phyloP scores from a whole-genome alignment of 2,329 filamentous ascomycete species.

The Aureobasidium leucospermi region DNA sequence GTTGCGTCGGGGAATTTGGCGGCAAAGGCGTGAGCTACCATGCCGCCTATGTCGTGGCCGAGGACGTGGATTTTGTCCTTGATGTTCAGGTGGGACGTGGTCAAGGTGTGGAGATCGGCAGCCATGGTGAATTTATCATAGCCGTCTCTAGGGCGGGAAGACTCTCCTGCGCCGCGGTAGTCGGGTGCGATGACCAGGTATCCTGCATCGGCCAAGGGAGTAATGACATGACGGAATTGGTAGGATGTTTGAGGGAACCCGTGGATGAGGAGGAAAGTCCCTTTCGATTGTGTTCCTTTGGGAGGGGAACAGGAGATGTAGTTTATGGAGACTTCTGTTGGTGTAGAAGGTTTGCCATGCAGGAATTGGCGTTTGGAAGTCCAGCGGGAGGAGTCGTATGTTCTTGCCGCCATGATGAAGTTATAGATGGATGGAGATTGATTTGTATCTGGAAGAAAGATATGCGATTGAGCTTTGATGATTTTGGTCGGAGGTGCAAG shows the following conservation, averaged over 20 bases:
- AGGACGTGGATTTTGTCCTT: conserved; percentile 36
- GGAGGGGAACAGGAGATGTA: conserved; percentile 21
- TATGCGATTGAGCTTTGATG: too few species aligned
- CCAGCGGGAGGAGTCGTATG: conserved; percentile 5
- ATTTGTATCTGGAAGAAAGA: neutral
- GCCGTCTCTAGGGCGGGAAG: conserved; percentile 29
- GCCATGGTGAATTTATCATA: conserved; percentile 38
- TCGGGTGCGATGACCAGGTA: conserved; percentile 35
- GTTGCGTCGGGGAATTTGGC: conserved; percentile 29
- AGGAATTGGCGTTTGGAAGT: conserved; percentile 10
- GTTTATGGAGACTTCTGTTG: conserved; percentile 20
- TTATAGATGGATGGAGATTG: neutral
- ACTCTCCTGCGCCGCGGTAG: conserved; percentile 33
- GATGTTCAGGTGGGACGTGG: conserved; percentile 26
- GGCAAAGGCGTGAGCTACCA: conserved; percentile 39
- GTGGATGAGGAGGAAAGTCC: conserved; percentile 40
- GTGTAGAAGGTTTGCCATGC: conserved; percentile 10
- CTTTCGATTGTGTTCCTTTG: conserved; percentile 17
- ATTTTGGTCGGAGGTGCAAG: neutral
- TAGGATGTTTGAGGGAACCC: conserved; percentile 43
- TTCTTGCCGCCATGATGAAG: neutral
- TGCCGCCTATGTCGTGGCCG: conserved; percentile 43
- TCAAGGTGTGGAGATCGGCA: conserved; percentile 30
- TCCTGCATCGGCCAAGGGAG: conserved; percentile 30
- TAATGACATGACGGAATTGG: conserved; percentile 36